Evolutionary conservation across 345 rosid species (phyloP).

Genomic region (Syzygium oleosum): DNA sequence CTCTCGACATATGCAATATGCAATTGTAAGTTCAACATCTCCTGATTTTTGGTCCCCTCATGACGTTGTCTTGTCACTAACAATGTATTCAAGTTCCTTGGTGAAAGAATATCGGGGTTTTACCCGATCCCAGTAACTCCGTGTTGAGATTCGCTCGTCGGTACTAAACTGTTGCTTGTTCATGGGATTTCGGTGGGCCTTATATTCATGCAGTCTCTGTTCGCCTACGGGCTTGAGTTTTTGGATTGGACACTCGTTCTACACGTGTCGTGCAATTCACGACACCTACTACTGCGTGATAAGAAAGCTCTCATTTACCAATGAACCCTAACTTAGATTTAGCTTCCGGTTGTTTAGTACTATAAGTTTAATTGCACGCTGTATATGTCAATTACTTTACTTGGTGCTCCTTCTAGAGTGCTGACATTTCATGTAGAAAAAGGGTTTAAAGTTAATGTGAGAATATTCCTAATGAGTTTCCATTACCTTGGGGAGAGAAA

Average conservation of each 20-base stretch:
- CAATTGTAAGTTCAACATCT: neutral
- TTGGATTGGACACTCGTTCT: neutral
- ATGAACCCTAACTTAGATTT: neutral
- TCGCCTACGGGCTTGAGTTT: neutral
- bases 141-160: neutral
- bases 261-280: neutral
- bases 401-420: neutral
- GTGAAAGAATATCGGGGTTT: neutral
- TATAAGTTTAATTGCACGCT: neutral
- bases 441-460: neutral
- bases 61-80: neutral
- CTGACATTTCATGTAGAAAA: neutral
- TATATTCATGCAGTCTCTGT: neutral
- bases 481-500: neutral
- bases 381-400: neutral
- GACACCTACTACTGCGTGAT: neutral
- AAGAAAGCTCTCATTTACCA: neutral
- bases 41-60: neutral
- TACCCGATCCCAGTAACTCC: neutral
- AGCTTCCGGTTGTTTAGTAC: neutral
- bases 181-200: neutral
- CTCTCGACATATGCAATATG: neutral
- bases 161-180: neutral
- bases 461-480: neutral
- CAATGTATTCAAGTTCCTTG: neutral